Evolutionary conservation across 345 rosid genomes (phyloP), one percentile per base, ranked within the genome.

Genomic region (Linum tenue): DNA sequence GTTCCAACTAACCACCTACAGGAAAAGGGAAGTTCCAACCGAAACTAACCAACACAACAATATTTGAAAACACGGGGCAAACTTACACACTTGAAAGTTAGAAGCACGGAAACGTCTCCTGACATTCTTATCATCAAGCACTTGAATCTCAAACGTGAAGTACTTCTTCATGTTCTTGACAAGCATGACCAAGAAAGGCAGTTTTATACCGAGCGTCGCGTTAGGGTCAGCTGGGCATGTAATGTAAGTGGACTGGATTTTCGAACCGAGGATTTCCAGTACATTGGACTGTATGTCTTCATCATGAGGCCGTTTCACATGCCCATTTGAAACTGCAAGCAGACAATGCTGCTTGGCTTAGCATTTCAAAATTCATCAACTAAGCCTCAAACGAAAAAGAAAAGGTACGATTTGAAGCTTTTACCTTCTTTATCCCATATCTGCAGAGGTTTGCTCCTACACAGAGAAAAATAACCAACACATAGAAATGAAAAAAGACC

Each of bases 41-140:
- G 44, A 41, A 41, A 8, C 9, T 41, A 41, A 41, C 44, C 5
- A 41, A 41, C 5, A 41, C 5, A 41, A 41, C 5, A 41, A 4
- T 4, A 41, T 4, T 4, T 4, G 6, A 41, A 41, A 41, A 41
- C 44, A 41, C 1, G 44, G 44, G 44, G 44, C 9, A 41, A 41
- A 41, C 44, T 41, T 41, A 41, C 44, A 41, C 6, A 41, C 44
- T 41, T 41, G 44, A 41, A 41, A 41, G 44, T 41, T 41, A 41
- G 44, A 41, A 41, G 44, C 44, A 37, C 97, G 88, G 71, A 94
- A 94, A 64, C 99, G 96, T 39, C 99, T 73, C 63, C 99, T 82
- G 53, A 94, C 97, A 56, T 88, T 94, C 92, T 94, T 94, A 75
- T 94, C 99, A 60, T 94, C 99, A 68, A 94, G 79, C 70, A 94